These are phyloP conservation scores for Linanthus parryae DNA, from an alignment of 148 eudicot species.

Conservation along the genomic window DNA sequence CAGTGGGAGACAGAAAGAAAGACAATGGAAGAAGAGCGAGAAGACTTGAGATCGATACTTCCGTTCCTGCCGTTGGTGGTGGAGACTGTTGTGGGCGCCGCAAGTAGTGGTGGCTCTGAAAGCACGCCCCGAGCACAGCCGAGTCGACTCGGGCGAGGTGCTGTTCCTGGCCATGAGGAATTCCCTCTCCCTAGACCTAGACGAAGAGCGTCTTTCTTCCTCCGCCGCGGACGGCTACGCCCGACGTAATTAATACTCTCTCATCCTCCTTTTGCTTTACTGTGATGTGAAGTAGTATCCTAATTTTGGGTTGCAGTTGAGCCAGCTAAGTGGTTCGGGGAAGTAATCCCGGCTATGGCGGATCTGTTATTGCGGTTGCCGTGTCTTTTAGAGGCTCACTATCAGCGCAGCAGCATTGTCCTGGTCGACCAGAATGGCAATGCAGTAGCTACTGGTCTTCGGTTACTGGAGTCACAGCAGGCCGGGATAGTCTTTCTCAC, in stretches of 20 bases:
- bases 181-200: conserved; percentile 54
- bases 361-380: conserved; percentile 57
- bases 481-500: conserved; percentile 72
- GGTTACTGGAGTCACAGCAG: conserved; percentile 67
- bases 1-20: too few species aligned
- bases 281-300: too few species aligned
- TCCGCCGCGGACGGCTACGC: conserved; percentile 51
- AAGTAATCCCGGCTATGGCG: conserved; percentile 68
- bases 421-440: conserved; percentile 34
- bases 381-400: conserved; percentile 59
- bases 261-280: too few species aligned
- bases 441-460: conserved; percentile 41
- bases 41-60: conserved; percentile 50
- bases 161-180: conserved; percentile 68
- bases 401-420: too few species aligned
- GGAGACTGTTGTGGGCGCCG: conserved; percentile 59
- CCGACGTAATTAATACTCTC: conserved; percentile 43
- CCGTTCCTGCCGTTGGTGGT: conserved; percentile 50
- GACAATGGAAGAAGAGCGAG: conserved; percentile 48
- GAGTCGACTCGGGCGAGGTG: conserved; percentile 73
- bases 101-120: conserved; percentile 55
- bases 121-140: conserved; percentile 58
- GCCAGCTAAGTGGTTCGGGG: conserved; percentile 67
- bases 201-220: conserved; percentile 20
- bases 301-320: too few species aligned